Percentiles rank a stretch among this genome's conserved stretches.
phyloP scores from a whole-genome alignment of 164 flowering plant genomes.

The Aristolochia fimbriata region DNA sequence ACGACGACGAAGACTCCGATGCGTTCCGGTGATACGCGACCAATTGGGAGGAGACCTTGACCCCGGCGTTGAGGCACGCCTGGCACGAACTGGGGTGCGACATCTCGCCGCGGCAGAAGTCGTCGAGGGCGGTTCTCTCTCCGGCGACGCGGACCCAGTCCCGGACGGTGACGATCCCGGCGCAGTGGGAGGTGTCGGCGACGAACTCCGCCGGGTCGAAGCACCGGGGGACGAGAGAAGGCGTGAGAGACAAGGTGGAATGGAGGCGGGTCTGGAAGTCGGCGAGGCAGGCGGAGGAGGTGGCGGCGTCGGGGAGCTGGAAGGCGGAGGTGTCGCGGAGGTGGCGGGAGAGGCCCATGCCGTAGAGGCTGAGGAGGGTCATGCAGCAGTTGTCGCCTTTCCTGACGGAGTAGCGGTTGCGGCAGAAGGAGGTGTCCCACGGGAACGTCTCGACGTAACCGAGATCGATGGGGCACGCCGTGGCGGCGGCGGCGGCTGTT shows the following conservation, averaged over 20 bases:
- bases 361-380: slow-evolving; percentile 39
- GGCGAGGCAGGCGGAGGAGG: slow-evolving; percentile 35
- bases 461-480: slow-evolving; percentile 47
- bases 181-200: slow-evolving; percentile 28
- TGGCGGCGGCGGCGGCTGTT: slow-evolving; percentile 1
- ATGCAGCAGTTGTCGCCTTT: slow-evolving; percentile 23
- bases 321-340: slow-evolving; percentile 39
- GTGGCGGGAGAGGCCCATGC: slow-evolving; percentile 35
- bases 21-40: slow-evolving; percentile 30
- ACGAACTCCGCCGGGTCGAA: slow-evolving; percentile 36
- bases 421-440: slow-evolving; percentile 43
- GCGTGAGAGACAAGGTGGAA: slow-evolving; percentile 27
- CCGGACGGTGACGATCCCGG: slow-evolving; percentile 25
- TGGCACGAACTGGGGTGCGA: slow-evolving; percentile 38
- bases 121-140: slow-evolving; percentile 25
- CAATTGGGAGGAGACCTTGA: slow-evolving; percentile 27
- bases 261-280: slow-evolving; percentile 31
- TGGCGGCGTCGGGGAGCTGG: slow-evolving; percentile 23
- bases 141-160: slow-evolving; percentile 51
- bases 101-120: slow-evolving; percentile 36
- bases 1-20: slow-evolving; percentile 12
- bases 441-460: slow-evolving; percentile 32
- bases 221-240: slow-evolving; percentile 25
- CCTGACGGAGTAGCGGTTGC: background rate
- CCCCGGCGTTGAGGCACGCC: slow-evolving; percentile 47